Evolutionary conservation across 495 filamentous ascomycete species (phyloP).

Genomic region (Extremus antarcticus): DNA sequence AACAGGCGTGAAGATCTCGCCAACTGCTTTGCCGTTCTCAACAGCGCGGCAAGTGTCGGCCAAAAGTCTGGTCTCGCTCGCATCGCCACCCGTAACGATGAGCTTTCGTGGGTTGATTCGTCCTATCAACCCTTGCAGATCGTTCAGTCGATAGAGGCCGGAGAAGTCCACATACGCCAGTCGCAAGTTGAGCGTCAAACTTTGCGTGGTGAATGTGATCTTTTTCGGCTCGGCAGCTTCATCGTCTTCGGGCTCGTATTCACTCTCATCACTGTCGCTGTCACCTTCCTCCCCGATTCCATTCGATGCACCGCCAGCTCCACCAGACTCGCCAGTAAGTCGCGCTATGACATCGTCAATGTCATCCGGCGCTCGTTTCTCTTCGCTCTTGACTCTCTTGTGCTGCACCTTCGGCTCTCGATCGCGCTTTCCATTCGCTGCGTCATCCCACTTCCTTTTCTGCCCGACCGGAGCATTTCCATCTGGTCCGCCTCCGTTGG

Average conservation of each 20-base stretch:
- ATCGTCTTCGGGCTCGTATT: constrained; percentile 40
- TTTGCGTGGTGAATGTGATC: constrained; percentile 48
- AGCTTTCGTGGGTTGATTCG: constrained; percentile 89
- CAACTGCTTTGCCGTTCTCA: constrained; percentile 6
- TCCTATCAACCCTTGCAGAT: constrained; percentile 86
- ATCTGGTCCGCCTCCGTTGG: constrained; percentile 19
- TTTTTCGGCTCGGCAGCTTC: constrained; percentile 56
- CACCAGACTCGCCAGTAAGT: constrained; percentile 12
- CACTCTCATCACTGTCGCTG: constrained; percentile 42
- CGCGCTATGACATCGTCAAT: constrained; percentile 17
- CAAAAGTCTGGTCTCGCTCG: constrained; percentile 62
- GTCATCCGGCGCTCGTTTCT: constrained; percentile 12
- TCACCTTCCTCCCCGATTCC: constrained; percentile 36
- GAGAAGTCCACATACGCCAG: constrained; percentile 85
- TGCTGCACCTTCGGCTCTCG: constrained; percentile 17
- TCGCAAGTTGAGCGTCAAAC: constrained; percentile 54
- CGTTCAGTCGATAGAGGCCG: constrained; percentile 85
- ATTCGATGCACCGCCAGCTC: constrained; percentile 20
- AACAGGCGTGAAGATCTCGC: constrained; percentile 58
- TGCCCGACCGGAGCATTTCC: constrained; percentile 65
- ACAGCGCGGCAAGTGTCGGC: constrained; percentile 62
- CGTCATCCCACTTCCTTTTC: constrained; percentile 87
- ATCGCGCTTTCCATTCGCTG: constrained; percentile 22
- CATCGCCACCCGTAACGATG: constrained; percentile 71
- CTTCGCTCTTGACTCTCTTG: constrained; percentile 5